Evolutionary conservation across 805 yeast species (phyloP).

Genomic region (Lipomyces anomalus): DNA sequence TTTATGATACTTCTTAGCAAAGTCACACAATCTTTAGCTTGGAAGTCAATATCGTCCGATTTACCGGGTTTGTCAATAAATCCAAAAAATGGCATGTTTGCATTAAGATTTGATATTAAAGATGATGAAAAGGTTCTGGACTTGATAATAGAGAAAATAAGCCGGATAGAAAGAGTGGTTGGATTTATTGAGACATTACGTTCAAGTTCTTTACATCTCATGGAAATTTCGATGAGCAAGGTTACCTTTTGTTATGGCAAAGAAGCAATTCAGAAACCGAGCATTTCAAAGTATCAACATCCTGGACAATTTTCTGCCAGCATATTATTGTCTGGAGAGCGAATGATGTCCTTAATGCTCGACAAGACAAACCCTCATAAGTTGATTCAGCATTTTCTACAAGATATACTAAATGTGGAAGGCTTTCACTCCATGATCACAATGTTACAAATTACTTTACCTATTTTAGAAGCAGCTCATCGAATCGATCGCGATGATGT

Average conservation of each 20-base stretch:
- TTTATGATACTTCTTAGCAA: constrained; percentile 6
- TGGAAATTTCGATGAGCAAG: constrained; percentile 29
- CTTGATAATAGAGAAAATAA: constrained; percentile 25
- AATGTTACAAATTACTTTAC: constrained; percentile 29
- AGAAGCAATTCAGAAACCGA: too few species aligned
- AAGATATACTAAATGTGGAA: constrained; percentile 26
- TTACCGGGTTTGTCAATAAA: constrained; percentile 18
- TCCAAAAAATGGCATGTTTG: constrained; percentile 15
- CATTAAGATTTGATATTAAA: constrained; percentile 7
- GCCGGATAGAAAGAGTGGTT: constrained; percentile 31
- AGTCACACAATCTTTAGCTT: constrained; percentile 8
- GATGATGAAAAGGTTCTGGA: constrained; percentile 26
- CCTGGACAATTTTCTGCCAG: constrained; percentile 20
- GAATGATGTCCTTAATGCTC: constrained; percentile 21
- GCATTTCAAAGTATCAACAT: too few species aligned
- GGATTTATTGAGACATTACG: constrained; percentile 30
- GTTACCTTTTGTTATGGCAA: constrained; percentile 32
- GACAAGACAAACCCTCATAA: constrained; percentile 28
- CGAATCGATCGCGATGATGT: constrained; percentile 15
- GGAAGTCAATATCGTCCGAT: constrained; percentile 12
- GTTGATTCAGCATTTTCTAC: constrained; percentile 27
- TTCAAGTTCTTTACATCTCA: constrained; percentile 27
- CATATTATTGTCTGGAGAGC: constrained; percentile 5
- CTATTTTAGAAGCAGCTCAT: constrained; percentile 26
- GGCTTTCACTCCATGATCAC: constrained; percentile 30